Evolutionary conservation across 441 rosid genomes (phyloP), one percentile per base, ranked within the genome.

Genomic region (Gossypium armourianum): DNA sequence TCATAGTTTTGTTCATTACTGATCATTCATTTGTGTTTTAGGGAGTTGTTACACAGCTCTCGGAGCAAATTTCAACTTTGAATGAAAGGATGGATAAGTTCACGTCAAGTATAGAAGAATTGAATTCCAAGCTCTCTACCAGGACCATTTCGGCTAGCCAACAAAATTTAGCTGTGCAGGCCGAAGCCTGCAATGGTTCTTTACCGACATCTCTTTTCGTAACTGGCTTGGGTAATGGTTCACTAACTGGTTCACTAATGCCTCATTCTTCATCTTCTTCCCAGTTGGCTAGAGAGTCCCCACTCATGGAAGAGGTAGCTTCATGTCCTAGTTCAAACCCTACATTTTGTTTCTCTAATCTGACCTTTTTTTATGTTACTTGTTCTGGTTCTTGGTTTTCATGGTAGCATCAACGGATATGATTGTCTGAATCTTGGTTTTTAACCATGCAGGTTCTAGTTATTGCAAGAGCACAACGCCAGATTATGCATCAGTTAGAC

Each of bases 21-120:
- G n/a, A 9, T 13, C 17, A n/a, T 72, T 17, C 65, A 57, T 69
- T 29, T 71, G 62, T 62, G 10, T 71, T 76, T 47, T 78, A 94
- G 97, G 98, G 97, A 55, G 86, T 83, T 15, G 69, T 89, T 60
- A 86, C 90, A 76, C 97, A 90, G 78, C 97, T 91, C 32, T 90
- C 97, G 4, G 98, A 94, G 62, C 97, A 91, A 82, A 91, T 94
- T 59, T 90, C 96, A 26, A 90, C 97, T 36, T 78, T 91, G 83
- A 94, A 86, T 21, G 96, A 91, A 84, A 87, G 97, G 82, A 94
- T 90, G 97, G 97, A 94, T 74, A 96, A 90, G 69, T 89, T 94
- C 66, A 87, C 92, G 60, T 80, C 91, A 17, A 92, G 91, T 69
- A 83, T 92, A 0, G 97, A 88, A 70, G 92, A 90, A 84, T 75